These are phyloP conservation scores for Incumbomyces lentus DNA, from an alignment of 2,329 filamentous ascomycete genomes.

Conservation along the genomic window DNA sequence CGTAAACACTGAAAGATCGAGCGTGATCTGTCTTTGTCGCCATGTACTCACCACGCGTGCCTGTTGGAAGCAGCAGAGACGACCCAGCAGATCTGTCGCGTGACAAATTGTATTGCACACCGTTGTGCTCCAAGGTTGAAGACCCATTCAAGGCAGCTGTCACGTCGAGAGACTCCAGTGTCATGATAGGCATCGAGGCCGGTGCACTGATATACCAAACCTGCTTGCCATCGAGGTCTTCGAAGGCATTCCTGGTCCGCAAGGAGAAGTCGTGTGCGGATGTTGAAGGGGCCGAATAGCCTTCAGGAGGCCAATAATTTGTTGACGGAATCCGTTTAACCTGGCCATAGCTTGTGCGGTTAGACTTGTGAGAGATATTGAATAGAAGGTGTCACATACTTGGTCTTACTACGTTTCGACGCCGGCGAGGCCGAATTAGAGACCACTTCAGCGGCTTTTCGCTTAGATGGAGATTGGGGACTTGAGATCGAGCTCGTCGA, in stretches of 20 bases:
- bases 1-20: slow-evolving; percentile 20
- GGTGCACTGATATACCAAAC: slow-evolving; percentile 40
- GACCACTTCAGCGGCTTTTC: background rate
- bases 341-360: background rate
- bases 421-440: background rate
- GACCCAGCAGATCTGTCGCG: slow-evolving; percentile 20
- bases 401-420: background rate
- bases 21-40: slow-evolving; percentile 12
- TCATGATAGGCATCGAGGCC: slow-evolving; percentile 32
- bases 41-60: slow-evolving; percentile 19
- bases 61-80: slow-evolving; percentile 25
- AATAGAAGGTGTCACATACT: background rate
- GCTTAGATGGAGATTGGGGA: background rate
- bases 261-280: slow-evolving; percentile 12
- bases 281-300: slow-evolving; percentile 28
- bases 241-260: slow-evolving; percentile 8
- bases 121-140: slow-evolving; percentile 32
- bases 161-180: slow-evolving; percentile 35
- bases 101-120: slow-evolving; percentile 24
- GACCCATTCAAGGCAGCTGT: slow-evolving; percentile 31
- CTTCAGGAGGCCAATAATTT: slow-evolving; percentile 33
- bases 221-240: slow-evolving; percentile 32
- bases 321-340: slow-evolving; percentile 16
- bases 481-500: slow-evolving; percentile 6
- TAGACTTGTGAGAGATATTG: no score